phyloP scores from a whole-genome alignment of 768 basidiomycete species.

The Pulveroboletus sp. region DNA sequence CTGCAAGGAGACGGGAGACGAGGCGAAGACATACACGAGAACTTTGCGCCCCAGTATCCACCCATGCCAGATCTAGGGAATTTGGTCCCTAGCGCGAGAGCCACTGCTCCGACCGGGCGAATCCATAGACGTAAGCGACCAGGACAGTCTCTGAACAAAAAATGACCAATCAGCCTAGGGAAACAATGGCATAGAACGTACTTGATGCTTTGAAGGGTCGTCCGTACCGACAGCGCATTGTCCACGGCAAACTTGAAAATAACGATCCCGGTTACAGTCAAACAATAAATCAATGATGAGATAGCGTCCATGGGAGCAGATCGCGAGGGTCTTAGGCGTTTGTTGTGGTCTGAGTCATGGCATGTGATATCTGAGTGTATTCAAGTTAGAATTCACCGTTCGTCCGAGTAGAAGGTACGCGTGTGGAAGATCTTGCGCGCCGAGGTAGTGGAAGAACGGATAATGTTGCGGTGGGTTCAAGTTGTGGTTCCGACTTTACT shows the following conservation, averaged over 20 bases:
- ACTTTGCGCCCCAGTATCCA: conserved; percentile 34
- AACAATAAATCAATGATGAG: conserved; percentile 5
- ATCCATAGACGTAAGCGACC: conserved; percentile 26
- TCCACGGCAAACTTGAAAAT: conserved; percentile 7
- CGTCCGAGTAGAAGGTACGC: no score
- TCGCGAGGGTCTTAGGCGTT: no score
- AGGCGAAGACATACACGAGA: conserved; percentile 31
- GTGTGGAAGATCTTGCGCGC: no score
- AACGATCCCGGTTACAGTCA: conserved; percentile 2
- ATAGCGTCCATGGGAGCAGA: no score
- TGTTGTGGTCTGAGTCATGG: no score
- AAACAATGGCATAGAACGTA: neutral
- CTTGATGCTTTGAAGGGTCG: conserved; percentile 18
- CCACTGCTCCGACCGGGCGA: conserved; percentile 29
- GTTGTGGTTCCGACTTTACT: no score
- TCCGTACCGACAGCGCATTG: conserved; percentile 5
- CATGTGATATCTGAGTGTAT: no score
- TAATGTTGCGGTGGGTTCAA: neutral
- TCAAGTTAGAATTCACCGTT: no score
- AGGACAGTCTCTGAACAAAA: conserved; percentile 16
- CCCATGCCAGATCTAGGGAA: conserved; percentile 36
- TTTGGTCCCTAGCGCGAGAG: conserved; percentile 25
- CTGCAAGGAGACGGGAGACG: no score
- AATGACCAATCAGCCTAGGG: neutral
- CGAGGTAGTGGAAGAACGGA: neutral